Percentiles rank a stretch among this genome's conserved stretches.
phyloP scores from a whole-genome alignment of 371 early-diverging fungal species.

The Lichtheimia ornata region DNA sequence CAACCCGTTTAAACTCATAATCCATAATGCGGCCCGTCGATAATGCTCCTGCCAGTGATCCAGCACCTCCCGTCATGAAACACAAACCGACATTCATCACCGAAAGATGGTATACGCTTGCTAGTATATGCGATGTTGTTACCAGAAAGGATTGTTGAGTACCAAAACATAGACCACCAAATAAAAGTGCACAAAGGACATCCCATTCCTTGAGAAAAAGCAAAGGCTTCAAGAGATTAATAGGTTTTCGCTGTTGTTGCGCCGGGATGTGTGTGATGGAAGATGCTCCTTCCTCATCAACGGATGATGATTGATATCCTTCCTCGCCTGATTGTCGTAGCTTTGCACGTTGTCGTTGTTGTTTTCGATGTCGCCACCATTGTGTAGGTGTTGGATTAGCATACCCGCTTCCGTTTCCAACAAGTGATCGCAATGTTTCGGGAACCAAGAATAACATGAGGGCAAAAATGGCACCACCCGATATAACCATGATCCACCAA shows the following conservation, averaged over 20 bases:
- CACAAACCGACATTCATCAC: conserved; percentile 21
- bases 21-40: conserved; percentile 15
- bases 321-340: neutral
- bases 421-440: conserved; percentile 55
- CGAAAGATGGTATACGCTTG: conserved; percentile 12
- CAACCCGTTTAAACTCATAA: conserved; percentile 12
- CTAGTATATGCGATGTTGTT: conserved; percentile 11
- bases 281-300: too few relatives aligned
- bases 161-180: conserved; percentile 32
- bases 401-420: conserved; percentile 26
- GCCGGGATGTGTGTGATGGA: too few relatives aligned
- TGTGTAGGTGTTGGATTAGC: conserved; percentile 23
- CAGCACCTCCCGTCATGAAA: conserved; percentile 16
- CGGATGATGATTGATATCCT: neutral
- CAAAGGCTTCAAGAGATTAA: conserved; percentile 19
- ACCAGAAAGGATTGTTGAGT: conserved; percentile 19
- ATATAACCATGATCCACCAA: conserved; percentile 53
- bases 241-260: too few relatives aligned
- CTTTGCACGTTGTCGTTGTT: neutral
- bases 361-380: conserved; percentile 6
- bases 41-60: conserved; percentile 14
- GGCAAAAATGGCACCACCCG: conserved; percentile 44
- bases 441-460: conserved; percentile 53
- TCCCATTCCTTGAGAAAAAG: conserved; percentile 29
- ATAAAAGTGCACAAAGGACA: conserved; percentile 20